Evolutionary conservation across 768 basidiomycete species (phyloP), one percentile per base, ranked within the genome.

Genomic region (Naganishia antarctica): DNA sequence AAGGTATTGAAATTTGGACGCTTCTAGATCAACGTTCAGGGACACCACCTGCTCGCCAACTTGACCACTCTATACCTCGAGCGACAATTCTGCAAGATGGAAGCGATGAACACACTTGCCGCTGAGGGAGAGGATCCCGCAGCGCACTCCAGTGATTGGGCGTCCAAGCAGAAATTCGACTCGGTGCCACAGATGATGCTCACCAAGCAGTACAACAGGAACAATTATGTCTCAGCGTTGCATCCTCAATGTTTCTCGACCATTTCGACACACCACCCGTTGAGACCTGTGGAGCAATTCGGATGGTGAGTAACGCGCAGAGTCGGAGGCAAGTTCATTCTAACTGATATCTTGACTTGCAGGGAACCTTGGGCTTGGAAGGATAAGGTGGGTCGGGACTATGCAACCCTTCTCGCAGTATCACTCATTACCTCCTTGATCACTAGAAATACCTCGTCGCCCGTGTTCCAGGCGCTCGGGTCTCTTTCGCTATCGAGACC

Each of bases 401-500:
- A 8, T 16, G 8, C 37, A 40, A 7, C 37, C 8, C 8, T 16
- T 7, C 37, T 7, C 7, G 8, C 37, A 40, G 37, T 34, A 51
- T 31, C 21, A 13, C 9, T 34, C 16, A 9, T 0, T 29, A 4
- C 40, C 16, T 48, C 40, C 23, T 5, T n/a, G n/a, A n/a, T 28
- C 31, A 12, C 11, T 32, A 63, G 61, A 18, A 34, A 28, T 75
- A 75, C 66, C 62, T 71, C 29, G 66, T 72, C n/a, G 71, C 71
- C 25, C 68, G 68, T 49, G 49, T 69, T 43, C 72, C 73, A 1
- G 71, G 70, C 28, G 68, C 72, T n/a, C 69, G 60, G 25, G 63
- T 71, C 47, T 60, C 66, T 40, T 69, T 75, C 60, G 62, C 66
- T 5, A 68, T 75, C 47, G 60, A 67, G 7, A 70, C 71, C 7